Conservation (phyloP, 2,329 filamentous ascomycete species). For the Alternaria solani region DNA sequence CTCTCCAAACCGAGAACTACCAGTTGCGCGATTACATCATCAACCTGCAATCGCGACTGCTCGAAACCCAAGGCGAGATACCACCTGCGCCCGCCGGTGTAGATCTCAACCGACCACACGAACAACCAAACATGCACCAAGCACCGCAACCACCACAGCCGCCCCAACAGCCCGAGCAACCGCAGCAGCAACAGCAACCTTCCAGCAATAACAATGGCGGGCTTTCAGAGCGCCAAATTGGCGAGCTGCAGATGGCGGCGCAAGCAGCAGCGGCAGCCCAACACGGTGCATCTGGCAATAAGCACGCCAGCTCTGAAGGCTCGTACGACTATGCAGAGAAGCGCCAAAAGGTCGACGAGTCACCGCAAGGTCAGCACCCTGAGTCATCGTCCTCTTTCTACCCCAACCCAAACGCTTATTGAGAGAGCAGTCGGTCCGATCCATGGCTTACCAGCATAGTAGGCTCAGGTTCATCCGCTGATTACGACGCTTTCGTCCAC, state of each 20-base stretch:
- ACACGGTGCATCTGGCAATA: constrained; percentile 42
- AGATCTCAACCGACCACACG: constrained; percentile 68
- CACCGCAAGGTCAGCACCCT: constrained; percentile 46
- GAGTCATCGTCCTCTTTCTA: constrained; percentile 29
- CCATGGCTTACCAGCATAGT: constrained; percentile 35
- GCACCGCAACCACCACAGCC: constrained; percentile 26
- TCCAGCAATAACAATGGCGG: constrained; percentile 43
- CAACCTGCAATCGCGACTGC: constrained; percentile 82
- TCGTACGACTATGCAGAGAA: constrained; percentile 48
- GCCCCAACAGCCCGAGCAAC: constrained; percentile 30
- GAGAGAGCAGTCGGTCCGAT: constrained; percentile 37
- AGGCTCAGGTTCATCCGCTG: constrained; percentile 22
- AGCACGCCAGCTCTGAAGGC: constrained; percentile 44
- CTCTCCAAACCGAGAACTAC: constrained; percentile 88
- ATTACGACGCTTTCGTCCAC: constrained; percentile 31
- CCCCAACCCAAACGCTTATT: constrained; percentile 44
- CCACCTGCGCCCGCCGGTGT: constrained; percentile 84
- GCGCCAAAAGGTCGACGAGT: constrained; percentile 45
- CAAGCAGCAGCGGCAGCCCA: constrained; percentile 47
- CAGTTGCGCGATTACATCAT: constrained; percentile 92
- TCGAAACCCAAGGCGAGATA: constrained; percentile 83
- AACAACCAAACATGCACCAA: constrained; percentile 37
- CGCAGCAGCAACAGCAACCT: constrained; percentile 33
- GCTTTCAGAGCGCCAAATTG: constrained; percentile 49
- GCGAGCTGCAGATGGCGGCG: constrained; percentile 44